Percentiles rank a stretch among this genome's conserved stretches.
Evolutionary conservation across 805 yeast species (phyloP).

Genomic region (Sugiyamaella mastotermitis): DNA sequence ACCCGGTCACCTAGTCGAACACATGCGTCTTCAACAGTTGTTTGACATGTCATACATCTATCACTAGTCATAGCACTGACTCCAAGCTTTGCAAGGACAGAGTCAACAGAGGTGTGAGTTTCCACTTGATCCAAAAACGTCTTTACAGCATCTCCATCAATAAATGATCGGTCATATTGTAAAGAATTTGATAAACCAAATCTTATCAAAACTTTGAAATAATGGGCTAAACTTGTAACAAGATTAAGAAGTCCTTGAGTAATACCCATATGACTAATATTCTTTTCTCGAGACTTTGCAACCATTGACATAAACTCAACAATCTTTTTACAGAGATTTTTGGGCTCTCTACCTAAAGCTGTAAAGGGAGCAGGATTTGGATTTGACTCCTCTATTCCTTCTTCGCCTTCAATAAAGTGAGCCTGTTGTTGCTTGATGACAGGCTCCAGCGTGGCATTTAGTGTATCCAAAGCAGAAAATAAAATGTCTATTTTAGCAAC

Average conservation of each 20-base stretch:
- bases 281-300: slow-evolving; percentile 41
- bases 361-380: slow-evolving; percentile 14
- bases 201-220: slow-evolving; percentile 76
- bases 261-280: slow-evolving; percentile 20
- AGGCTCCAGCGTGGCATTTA: slow-evolving; percentile 29
- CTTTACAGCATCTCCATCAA: slow-evolving; percentile 57
- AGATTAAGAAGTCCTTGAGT: slow-evolving; percentile 54
- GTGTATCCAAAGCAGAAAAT: slow-evolving; percentile 65
- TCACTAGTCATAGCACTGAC: slow-evolving; percentile 52
- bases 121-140: slow-evolving; percentile 52
- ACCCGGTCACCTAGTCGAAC: slow-evolving; percentile 49
- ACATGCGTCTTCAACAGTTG: slow-evolving; percentile 83
- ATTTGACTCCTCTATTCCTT: slow-evolving; percentile 1
- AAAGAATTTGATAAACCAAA: slow-evolving; percentile 74
- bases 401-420: no score
- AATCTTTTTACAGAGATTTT: slow-evolving; percentile 80
- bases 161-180: slow-evolving; percentile 36
- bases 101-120: slow-evolving; percentile 32
- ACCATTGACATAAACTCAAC: slow-evolving; percentile 83
- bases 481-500: slow-evolving; percentile 69
- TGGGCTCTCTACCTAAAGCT: slow-evolving; percentile 51
- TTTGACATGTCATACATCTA: slow-evolving; percentile 62
- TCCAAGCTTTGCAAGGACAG: slow-evolving; percentile 24
- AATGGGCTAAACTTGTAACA: slow-evolving; percentile 89
- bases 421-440: slow-evolving; percentile 8